Percentiles rank a stretch among this genome's conserved stretches.
phyloP scores from a whole-genome alignment of 2,329 filamentous ascomycete species.

The Penicillium sp. region DNA sequence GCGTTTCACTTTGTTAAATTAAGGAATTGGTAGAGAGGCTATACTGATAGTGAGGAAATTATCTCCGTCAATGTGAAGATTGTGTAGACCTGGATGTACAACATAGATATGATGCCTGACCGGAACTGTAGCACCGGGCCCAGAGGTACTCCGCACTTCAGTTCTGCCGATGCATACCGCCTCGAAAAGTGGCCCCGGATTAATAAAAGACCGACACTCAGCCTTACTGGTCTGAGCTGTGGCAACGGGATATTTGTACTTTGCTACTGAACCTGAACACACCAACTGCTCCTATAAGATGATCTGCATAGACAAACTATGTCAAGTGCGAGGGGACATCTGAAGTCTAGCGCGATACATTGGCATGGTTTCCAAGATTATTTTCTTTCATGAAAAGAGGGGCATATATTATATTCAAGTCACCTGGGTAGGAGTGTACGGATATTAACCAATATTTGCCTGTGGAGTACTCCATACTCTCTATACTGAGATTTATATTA shows the following conservation, averaged over 20 bases:
- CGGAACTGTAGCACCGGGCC: conserved; percentile 4
- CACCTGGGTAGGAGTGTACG: not conserved
- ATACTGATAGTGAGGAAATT: too few relatives aligned
- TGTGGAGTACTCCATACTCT: not conserved
- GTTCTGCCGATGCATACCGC: not conserved
- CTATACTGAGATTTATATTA: not conserved
- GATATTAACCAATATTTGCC: not conserved
- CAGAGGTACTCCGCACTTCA: conserved; percentile 3
- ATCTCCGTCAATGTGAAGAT: not conserved
- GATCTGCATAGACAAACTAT: not conserved
- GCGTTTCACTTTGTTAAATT: not conserved
- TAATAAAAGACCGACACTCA: not conserved
- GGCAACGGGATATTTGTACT: not conserved
- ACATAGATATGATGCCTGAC: not conserved
- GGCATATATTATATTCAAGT: not conserved
- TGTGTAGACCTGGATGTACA: not conserved
- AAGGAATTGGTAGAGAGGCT: not conserved
- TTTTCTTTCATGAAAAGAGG: not conserved
- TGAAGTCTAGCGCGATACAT: not conserved
- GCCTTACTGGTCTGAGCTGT: not conserved
- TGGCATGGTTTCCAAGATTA: not conserved
- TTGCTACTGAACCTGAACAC: not conserved
- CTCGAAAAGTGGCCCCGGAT: not conserved
- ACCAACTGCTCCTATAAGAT: not conserved
- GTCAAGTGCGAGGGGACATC: not conserved